Conservation (phyloP, 495 filamentous ascomycete genomes). For the Trichoderma parareesei region DNA sequence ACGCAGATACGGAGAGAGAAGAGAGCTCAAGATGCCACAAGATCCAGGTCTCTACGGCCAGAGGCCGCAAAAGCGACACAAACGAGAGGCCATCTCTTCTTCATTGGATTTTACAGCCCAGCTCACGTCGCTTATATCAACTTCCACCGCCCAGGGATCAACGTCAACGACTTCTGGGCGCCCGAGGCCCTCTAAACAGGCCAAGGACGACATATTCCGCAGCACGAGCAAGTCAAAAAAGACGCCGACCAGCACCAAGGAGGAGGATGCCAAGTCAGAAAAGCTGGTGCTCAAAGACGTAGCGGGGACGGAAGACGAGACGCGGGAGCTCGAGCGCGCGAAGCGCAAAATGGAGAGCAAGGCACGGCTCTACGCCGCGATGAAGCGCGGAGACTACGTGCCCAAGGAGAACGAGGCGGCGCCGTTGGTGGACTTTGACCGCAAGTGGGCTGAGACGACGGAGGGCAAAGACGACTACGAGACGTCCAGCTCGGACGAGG, state of each 20-base stretch:
- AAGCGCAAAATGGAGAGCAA: conserved; percentile 82
- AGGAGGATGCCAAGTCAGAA: conserved; percentile 18
- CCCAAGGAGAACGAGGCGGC: conserved; percentile 46
- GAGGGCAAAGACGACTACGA: conserved; percentile 26
- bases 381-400: conserved; percentile 68
- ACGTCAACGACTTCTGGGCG: conserved; percentile 43
- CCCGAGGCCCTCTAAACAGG: conserved; percentile 51
- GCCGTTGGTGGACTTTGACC: conserved; percentile 81
- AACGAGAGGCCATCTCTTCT: conserved; percentile 57
- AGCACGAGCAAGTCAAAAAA: conserved; percentile 53
- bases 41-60: conserved; percentile 67
- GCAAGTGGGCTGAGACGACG: conserved; percentile 76
- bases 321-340: conserved; percentile 44
- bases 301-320: conserved; percentile 38
- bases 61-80: conserved; percentile 52
- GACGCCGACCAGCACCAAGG: conserved; percentile 25
- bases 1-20: background rate
- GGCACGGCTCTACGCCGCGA: conserved; percentile 68
- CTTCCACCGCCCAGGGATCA: conserved; percentile 25
- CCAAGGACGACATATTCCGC: conserved; percentile 62
- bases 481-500: conserved; percentile 26
- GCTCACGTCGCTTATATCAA: conserved; percentile 62
- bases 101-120: conserved; percentile 73
- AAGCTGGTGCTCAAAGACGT: conserved; percentile 35
- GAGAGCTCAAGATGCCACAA: conserved; percentile 38